Conservation (phyloP, 768 basidiomycete genomes). For the Gloeophyllum trabeum region DNA sequence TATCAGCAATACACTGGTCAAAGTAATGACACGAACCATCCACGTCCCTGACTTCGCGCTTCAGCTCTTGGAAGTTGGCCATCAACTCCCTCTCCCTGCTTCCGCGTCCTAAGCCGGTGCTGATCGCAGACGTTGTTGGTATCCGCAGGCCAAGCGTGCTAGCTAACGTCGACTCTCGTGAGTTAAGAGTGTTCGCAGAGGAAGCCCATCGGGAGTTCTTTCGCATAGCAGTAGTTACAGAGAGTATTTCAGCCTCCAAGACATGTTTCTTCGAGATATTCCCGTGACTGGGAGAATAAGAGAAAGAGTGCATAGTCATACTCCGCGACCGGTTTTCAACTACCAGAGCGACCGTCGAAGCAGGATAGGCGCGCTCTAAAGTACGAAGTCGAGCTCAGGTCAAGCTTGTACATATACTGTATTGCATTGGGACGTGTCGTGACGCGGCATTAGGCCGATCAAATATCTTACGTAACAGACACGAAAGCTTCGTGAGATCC, state of each 20-base stretch:
- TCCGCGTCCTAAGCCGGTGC: conserved; percentile 33
- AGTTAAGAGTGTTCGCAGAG: conserved; percentile 44
- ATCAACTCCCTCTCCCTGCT: conserved; percentile 79
- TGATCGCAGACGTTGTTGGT: conserved; percentile 32
- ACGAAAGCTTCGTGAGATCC: no score
- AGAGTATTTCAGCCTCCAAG: conserved; percentile 79
- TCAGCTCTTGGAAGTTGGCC: conserved; percentile 81
- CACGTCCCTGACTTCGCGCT: conserved; percentile 57
- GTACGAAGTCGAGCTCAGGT: no score
- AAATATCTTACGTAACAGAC: no score
- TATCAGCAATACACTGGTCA: neutral
- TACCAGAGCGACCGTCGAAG: no score
- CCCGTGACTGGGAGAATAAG: neutral
- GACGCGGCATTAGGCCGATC: no score
- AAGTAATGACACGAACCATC: conserved; percentile 33
- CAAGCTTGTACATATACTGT: no score
- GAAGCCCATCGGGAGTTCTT: conserved; percentile 97
- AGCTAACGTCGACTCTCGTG: conserved; percentile 58
- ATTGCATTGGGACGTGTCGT: no score
- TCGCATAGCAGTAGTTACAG: conserved; percentile 91
- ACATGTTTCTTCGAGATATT: conserved; percentile 61
- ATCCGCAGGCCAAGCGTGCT: conserved; percentile 67
- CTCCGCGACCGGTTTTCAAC: no score
- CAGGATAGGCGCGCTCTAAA: no score
- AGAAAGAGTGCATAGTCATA: no score